Conservation (phyloP, 202 grass and related monocot genomes). For the Cymbopogon flexuosus region DNA sequence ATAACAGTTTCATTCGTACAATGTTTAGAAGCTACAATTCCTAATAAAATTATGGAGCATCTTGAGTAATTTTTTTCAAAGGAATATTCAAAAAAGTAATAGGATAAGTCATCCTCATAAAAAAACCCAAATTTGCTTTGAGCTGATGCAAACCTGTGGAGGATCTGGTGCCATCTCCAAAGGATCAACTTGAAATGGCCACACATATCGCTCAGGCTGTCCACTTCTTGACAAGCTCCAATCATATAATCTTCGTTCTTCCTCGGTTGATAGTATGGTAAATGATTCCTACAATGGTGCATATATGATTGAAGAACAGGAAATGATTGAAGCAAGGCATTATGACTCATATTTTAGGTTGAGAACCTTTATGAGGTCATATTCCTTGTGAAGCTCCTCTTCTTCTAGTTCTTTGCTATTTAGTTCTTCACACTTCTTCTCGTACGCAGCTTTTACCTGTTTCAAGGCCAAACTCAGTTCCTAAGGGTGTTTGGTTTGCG, state of each 20-base stretch:
- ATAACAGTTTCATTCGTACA: background rate
- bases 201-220: constrained; percentile 77
- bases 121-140: background rate
- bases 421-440: constrained; percentile 64
- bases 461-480: background rate
- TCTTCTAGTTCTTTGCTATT: constrained; percentile 73
- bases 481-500: background rate
- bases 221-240: constrained; percentile 88
- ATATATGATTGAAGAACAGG: constrained; percentile 1
- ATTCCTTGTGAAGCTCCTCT: constrained; percentile 57
- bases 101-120: background rate
- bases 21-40: background rate
- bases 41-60: background rate
- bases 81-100: background rate
- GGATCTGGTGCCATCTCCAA: constrained; percentile 41
- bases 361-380: constrained; percentile 67
- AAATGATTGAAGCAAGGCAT: background rate
- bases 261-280: constrained; percentile 64
- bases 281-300: constrained; percentile 62
- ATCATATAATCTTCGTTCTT: constrained; percentile 88
- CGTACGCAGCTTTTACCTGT: constrained; percentile 68
- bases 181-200: constrained; percentile 76
- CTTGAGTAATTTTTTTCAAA: background rate
- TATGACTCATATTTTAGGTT: background rate
- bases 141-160: constrained; percentile 50